Evolutionary conservation across 805 yeast genomes (phyloP), one percentile per base, ranked within the genome.

Genomic region (Yarrowia sp.): DNA sequence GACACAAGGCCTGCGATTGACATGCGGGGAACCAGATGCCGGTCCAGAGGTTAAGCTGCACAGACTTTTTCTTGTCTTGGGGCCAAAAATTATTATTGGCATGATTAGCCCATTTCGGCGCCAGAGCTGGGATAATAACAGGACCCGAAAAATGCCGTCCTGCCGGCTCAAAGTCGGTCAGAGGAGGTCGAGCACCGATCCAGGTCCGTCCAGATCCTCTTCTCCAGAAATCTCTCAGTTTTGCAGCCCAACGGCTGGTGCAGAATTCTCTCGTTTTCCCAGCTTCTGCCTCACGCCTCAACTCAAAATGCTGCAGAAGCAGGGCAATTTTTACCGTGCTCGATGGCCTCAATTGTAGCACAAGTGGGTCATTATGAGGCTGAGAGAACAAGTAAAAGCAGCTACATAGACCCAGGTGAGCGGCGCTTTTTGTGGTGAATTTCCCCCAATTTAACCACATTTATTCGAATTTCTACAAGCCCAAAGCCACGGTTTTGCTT

Each of bases 11-110:
- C 36, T 30, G 38, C 52, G 54, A 48, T 48, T 48, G 54, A 48
- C 54, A 48, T 48, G 54, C 38, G 54, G 54, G 54, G 54, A 48
- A 48, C 54, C 54, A 48, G 54, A 48, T 48, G 54, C 54, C 54
- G 54, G 14, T 19, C 21, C 11, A 11, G 24, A 17, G 52, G 35
- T 19, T 17, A 30, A 17, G 12, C 24, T 12, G 2, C 6, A 17
- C n/a, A 14, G 16, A 14, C 22, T 30, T 46, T 46, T 24, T 43
- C 11, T 22, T 41, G 26, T 16, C 21, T 43, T 6, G n/a, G 26
- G 44, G 16, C 32, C 30, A 26, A 8, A 4, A 11, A 5, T 48
- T 48, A 48, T 48, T 48, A 48, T 30, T 30, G 54, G 54, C 54
- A 32, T 48, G 54, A 48, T 48, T 48, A 48, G 54, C 54, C 54